Evolutionary conservation across 441 rosid species (phyloP).

Genomic region (Adansonia rubrostipa): DNA sequence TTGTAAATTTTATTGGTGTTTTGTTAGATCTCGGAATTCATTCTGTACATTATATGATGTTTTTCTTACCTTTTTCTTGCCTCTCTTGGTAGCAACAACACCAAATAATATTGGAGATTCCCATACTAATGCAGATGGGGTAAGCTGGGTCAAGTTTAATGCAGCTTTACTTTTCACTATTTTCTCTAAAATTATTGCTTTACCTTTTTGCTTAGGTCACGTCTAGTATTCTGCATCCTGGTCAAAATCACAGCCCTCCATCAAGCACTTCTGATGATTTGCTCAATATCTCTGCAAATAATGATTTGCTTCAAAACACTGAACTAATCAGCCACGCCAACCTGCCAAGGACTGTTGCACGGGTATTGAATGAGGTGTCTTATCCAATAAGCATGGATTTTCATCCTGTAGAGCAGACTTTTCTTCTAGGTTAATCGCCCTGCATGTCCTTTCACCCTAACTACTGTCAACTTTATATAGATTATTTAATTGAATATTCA

Average conservation of each 20-base stretch:
- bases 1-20: constrained; percentile 8
- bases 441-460: neutral
- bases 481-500: neutral
- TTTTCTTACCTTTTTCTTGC: constrained; percentile 13
- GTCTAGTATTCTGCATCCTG: constrained; percentile 33
- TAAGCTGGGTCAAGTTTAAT: constrained; percentile 28
- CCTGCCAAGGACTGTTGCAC: constrained; percentile 69
- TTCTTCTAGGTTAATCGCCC: constrained; percentile 62
- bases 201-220: constrained; percentile 35
- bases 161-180: constrained; percentile 1
- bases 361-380: constrained; percentile 76
- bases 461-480: neutral
- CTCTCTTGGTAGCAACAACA: constrained; percentile 25
- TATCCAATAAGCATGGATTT: constrained; percentile 96
- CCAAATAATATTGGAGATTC: constrained; percentile 28
- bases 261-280: constrained; percentile 33
- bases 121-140: constrained; percentile 39
- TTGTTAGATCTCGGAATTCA: neutral
- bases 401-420: constrained; percentile 78
- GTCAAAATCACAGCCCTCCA: constrained; percentile 28
- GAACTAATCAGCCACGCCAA: constrained; percentile 34
- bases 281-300: constrained; percentile 26
- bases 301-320: constrained; percentile 8
- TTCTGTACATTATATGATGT: neutral
- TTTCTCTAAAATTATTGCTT: constrained; percentile 7